Evolutionary conservation across 1,284 basidiomycete species (phyloP).

Genomic region (Austroboletus olivaceoglutinosus): DNA sequence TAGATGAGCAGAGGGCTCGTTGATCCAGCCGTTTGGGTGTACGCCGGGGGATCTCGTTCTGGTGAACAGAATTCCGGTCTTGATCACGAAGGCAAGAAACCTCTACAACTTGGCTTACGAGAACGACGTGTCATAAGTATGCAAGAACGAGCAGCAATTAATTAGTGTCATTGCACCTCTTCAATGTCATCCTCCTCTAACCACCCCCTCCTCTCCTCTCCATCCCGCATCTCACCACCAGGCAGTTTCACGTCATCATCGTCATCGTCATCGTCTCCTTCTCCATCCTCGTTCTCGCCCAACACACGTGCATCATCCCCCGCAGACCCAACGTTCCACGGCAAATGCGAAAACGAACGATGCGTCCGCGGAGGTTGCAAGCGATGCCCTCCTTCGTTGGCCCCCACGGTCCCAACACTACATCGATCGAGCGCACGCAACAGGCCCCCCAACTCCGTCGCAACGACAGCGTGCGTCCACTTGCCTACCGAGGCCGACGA

Average conservation of each 20-base stretch:
- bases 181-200: constrained; percentile 71
- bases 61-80: too few species aligned
- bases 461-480: constrained; percentile 55
- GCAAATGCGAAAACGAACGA: constrained; percentile 52
- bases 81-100: too few species aligned
- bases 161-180: constrained; percentile 35
- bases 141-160: too few species aligned
- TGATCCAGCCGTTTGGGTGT: too few species aligned
- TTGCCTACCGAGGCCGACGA: constrained; percentile 35
- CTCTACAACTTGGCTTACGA: too few species aligned
- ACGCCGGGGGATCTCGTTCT: too few species aligned
- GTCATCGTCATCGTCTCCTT: constrained; percentile 14
- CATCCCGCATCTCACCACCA: too few species aligned
- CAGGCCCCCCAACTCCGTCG: constrained; percentile 60
- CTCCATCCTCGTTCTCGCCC: constrained; percentile 28
- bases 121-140: too few species aligned
- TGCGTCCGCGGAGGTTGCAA: constrained; percentile 44
- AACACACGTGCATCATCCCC: constrained; percentile 27
- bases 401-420: background rate
- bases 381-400: background rate
- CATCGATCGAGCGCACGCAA: constrained; percentile 43
- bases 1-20: too few species aligned
- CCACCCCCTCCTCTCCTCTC: constrained; percentile 45
- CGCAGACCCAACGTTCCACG: constrained; percentile 39
- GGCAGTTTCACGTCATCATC: too few species aligned